Evolutionary conservation across 805 yeast genomes (phyloP).

Genomic region (Zygosaccharomyces kombuchaensis): DNA sequence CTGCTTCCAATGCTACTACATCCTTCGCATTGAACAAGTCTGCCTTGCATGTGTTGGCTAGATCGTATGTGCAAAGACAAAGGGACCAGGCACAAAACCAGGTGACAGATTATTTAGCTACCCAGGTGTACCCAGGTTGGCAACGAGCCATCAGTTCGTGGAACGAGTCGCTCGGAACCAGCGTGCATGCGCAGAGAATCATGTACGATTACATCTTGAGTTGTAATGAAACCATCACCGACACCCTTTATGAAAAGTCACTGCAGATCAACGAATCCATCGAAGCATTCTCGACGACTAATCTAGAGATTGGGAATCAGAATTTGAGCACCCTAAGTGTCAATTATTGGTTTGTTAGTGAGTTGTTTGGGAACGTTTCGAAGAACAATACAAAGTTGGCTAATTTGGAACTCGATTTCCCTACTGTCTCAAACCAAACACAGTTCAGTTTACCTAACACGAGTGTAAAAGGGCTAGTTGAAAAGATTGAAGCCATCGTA

Average conservation of each 20-base stretch:
- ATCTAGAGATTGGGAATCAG: slow-evolving; percentile 10
- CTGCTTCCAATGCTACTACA: slow-evolving; percentile 3
- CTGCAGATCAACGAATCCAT: slow-evolving; percentile 14
- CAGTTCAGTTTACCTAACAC: background rate
- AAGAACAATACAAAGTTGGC: background rate
- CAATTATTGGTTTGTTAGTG: slow-evolving; percentile 13
- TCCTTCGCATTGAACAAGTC: slow-evolving; percentile 1
- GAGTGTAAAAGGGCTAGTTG: background rate
- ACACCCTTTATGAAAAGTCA: slow-evolving; percentile 13
- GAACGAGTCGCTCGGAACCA: slow-evolving; percentile 8
- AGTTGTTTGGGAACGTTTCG: slow-evolving; percentile 12
- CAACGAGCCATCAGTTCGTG: slow-evolving; percentile 5
- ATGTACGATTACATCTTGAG: slow-evolving; percentile 4
- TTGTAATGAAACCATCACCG: slow-evolving; percentile 12
- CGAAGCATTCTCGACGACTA: slow-evolving; percentile 10
- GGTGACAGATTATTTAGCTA: slow-evolving; percentile 1
- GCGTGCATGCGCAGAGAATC: slow-evolving; percentile 5
- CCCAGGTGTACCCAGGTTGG: slow-evolving; percentile 6
- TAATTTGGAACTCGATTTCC: background rate
- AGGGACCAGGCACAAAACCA: background rate
- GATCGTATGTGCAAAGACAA: slow-evolving; percentile 1
- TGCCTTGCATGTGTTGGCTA: background rate
- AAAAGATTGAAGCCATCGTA: background rate
- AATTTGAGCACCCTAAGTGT: slow-evolving; percentile 8
- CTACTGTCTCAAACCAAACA: slow-evolving; percentile 1